phyloP scores from a whole-genome alignment of 768 basidiomycete genomes.

The Lactifluus pinguis region DNA sequence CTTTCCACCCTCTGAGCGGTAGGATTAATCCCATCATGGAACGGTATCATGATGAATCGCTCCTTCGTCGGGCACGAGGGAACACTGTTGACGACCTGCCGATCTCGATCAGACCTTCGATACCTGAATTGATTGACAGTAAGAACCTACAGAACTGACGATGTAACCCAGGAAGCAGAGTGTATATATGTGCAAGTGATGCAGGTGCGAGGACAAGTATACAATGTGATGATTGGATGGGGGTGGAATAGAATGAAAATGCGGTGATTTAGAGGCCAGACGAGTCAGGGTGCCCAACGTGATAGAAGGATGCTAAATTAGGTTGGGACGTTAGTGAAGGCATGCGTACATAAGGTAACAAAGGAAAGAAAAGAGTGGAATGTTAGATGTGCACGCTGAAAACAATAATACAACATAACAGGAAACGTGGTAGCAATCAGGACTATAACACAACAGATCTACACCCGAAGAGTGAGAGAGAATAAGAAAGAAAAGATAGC shows the following conservation, averaged over 20 bases:
- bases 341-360: background rate
- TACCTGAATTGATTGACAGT: slow-evolving; percentile 34
- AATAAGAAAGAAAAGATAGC: background rate
- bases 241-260: background rate
- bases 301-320: background rate
- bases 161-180: background rate
- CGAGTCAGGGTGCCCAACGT: background rate
- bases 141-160: no score
- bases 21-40: no score
- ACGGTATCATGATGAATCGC: slow-evolving; percentile 41
- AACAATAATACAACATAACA: background rate
- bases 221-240: slow-evolving; percentile 2
- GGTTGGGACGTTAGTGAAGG: background rate
- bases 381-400: background rate
- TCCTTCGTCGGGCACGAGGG: slow-evolving; percentile 81
- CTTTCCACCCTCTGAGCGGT: no score
- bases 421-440: background rate
- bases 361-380: background rate
- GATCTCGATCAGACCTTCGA: slow-evolving; percentile 87
- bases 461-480: background rate
- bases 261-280: background rate
- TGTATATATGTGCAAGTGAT: background rate
- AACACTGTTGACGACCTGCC: slow-evolving; percentile 53
- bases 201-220: background rate
- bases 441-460: background rate